Evolutionary conservation across 2,329 filamentous ascomycete species (phyloP).

Genomic region (Penicillium aurantiogriseum): DNA sequence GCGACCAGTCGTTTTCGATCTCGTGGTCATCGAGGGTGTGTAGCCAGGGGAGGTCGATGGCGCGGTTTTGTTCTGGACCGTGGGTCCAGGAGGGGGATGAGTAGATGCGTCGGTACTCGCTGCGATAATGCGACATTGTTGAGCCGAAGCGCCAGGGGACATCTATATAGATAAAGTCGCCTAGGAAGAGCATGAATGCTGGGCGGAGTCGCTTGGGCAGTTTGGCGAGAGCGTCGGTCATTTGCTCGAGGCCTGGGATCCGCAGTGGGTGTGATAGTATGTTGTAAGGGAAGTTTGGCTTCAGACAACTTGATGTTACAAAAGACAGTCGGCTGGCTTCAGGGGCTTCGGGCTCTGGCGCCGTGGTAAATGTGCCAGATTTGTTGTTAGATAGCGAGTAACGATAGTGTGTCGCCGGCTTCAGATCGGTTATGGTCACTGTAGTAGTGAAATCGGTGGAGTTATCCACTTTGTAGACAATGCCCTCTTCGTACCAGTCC

Average conservation of each 20-base stretch:
- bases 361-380: conserved; percentile 74
- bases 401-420: conserved; percentile 72
- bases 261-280: conserved; percentile 78
- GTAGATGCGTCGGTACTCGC: conserved; percentile 94
- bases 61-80: conserved; percentile 63
- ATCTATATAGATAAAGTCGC: conserved; percentile 59
- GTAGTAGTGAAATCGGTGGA: conserved; percentile 79
- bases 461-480: conserved; percentile 64
- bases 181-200: conserved; percentile 61
- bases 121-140: conserved; percentile 71
- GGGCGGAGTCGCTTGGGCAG: conserved; percentile 57
- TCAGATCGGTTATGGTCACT: conserved; percentile 65
- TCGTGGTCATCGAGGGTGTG: conserved; percentile 97
- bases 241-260: conserved; percentile 74
- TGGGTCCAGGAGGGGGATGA: conserved; percentile 81
- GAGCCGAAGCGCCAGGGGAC: conserved; percentile 78
- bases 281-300: conserved; percentile 85
- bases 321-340: conserved; percentile 78
- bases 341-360: conserved; percentile 66
- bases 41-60: conserved; percentile 76
- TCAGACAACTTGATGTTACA: conserved; percentile 87
- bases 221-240: conserved; percentile 69
- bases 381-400: conserved; percentile 87
- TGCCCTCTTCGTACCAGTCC: conserved; percentile 65
- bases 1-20: conserved; percentile 86